Base-by-base conservation (phyloP, 345 rosid genomes). In the Nasturtium officinale region DNA sequence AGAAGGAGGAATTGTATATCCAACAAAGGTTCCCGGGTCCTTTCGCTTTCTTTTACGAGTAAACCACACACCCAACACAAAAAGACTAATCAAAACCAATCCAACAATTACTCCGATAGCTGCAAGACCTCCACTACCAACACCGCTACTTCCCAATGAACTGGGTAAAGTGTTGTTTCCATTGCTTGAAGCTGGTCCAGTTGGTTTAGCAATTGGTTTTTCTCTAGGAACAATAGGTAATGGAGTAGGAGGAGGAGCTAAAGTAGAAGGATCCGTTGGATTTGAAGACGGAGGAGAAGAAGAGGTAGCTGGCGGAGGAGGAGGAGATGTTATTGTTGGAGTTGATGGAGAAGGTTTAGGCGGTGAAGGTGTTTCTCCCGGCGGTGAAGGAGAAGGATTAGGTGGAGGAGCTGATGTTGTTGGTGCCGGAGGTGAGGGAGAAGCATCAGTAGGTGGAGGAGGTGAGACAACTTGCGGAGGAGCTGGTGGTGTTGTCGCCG, bases 171-270 rank as follows among this genome's bases (percentile, higher is more conserved):
- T 35, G 84, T 64, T 23, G 83, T 64, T 79, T 74, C 81, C 50
- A 33, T 82, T 29, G 82, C 40, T 37, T 43, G 80, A 80, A 60
- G 45, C 5, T 77, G 80, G 47, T 52, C 79, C 76, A 32, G 96
- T 87, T 51, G 90, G 40, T 81, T 75, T 83, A 32, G 91, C 97
- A 18, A 79, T 86, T 60, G 98, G 98, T 78, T 89, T 91, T 81
- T 91, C 91, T 0, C 82, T 78, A 10, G 95, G 97, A 77, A 83
- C 67, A 69, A 81, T 55, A 48, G 99, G 96, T 46, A 84, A 75
- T 16, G 92, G 80, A 47, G 92, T 46, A n/a, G 78, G 52, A 54
- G 88, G 83, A 83, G 86, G 83, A 83, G 85, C 82, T 58, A 90
- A 82, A 57, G 91, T 83, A 69, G 90, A 76, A 56, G 63, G 62